Conservation (phyloP, 1,284 basidiomycete species). For the Fistulinella staudtii region DNA sequence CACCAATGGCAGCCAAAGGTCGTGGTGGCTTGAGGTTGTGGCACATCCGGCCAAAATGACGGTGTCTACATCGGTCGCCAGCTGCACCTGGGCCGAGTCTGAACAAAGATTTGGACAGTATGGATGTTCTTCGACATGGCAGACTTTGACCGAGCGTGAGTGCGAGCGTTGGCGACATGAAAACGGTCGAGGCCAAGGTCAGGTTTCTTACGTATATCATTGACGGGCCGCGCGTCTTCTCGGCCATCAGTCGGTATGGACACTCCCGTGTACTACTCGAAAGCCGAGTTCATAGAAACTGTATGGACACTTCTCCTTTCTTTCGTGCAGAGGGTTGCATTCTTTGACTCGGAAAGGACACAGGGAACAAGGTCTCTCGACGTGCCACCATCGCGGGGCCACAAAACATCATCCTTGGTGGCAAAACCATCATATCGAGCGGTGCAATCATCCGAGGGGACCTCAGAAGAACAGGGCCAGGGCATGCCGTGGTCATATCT, state of each 20-base stretch:
- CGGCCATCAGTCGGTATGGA: conserved; percentile 44
- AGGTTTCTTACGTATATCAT: conserved; percentile 4
- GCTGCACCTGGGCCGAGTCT: not conserved
- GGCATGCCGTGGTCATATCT: conserved; percentile 89
- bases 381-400: conserved; percentile 92
- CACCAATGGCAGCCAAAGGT: too few relatives aligned
- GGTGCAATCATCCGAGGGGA: conserved; percentile 89
- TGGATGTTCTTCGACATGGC: conserved; percentile 13
- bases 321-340: not conserved
- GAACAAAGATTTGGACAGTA: conserved; percentile 2
- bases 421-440: conserved; percentile 93
- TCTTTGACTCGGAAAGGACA: too few relatives aligned
- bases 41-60: not conserved
- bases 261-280: conserved; percentile 67
- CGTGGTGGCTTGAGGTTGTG: too few relatives aligned
- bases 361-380: conserved; percentile 91
- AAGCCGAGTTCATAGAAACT: conserved; percentile 79
- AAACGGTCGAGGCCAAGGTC: too few relatives aligned
- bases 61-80: conserved; percentile 6
- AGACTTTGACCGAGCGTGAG: conserved; percentile 6
- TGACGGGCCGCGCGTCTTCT: conserved; percentile 12
- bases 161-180: conserved; percentile 13
- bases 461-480: conserved; percentile 75
- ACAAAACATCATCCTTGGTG: conserved; percentile 95
- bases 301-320: conserved; percentile 37